These are phyloP conservation scores for Nicotiana rustica DNA, from an alignment of 305 asterid genomes.

Conservation along the genomic window DNA sequence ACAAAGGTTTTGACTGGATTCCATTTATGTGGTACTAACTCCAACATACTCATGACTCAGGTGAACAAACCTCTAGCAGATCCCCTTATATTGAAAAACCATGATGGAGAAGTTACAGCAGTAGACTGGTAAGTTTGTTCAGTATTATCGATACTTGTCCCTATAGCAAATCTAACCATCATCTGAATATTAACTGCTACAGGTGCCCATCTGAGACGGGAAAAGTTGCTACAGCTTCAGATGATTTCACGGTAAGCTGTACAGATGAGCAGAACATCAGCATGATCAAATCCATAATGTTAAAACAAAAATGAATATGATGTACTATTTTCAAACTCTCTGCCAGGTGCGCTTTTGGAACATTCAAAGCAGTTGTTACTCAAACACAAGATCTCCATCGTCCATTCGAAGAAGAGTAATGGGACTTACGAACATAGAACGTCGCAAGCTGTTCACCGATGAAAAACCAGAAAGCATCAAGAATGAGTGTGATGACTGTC, in stretches of 20 bases:
- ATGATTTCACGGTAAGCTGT: constrained; percentile 84
- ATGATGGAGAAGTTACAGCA: constrained; percentile 88
- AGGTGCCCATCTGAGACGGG: constrained; percentile 90
- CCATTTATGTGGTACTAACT: background rate
- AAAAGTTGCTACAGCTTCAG: constrained; percentile 86
- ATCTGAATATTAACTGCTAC: constrained; percentile 35
- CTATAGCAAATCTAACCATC: constrained; percentile 30
- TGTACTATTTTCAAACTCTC: constrained; percentile 32
- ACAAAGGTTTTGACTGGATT: background rate
- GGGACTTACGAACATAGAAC: constrained; percentile 59
- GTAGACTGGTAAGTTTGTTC: constrained; percentile 72
- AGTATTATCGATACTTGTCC: background rate
- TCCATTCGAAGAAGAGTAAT: constrained; percentile 73
- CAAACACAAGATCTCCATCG: constrained; percentile 79
- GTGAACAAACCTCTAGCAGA: constrained; percentile 71
- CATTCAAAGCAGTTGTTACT: constrained; percentile 68
- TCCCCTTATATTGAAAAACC: constrained; percentile 74
- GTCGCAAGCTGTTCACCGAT: constrained; percentile 64
- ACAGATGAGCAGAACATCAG: background rate
- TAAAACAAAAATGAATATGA: background rate
- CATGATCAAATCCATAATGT: background rate
- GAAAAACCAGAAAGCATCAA: constrained; percentile 43
- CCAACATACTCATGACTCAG: constrained; percentile 43
- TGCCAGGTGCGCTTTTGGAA: constrained; percentile 79
- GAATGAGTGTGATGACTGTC: constrained; percentile 36